Evolutionary conservation across 2,329 filamentous ascomycete species (phyloP).

Genomic region (Aspergillus transmontanensis): DNA sequence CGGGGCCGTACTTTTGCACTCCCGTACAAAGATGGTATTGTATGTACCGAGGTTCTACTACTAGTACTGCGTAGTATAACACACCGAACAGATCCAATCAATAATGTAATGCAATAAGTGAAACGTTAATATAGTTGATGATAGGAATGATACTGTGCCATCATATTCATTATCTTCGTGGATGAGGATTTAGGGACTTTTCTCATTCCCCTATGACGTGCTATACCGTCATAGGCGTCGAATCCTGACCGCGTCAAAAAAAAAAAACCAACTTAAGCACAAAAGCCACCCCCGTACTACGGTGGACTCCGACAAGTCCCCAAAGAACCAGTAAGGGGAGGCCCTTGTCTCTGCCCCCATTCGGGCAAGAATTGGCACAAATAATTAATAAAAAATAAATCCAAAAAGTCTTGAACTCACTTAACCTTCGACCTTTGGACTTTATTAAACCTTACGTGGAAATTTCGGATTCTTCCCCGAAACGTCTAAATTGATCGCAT

Average conservation of each 20-base stretch:
- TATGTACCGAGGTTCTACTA: too few relatives aligned
- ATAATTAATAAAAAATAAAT: neutral
- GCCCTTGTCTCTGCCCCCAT: neutral
- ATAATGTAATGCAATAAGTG: neutral
- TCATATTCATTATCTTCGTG: too few relatives aligned
- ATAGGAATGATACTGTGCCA: neutral
- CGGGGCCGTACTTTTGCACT: neutral
- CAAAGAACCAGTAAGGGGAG: neutral
- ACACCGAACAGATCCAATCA: neutral
- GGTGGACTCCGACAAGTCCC: neutral
- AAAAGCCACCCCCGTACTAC: too few relatives aligned
- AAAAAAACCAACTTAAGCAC: neutral
- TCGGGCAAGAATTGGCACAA: neutral
- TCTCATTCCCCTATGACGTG: neutral
- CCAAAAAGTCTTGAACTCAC: neutral
- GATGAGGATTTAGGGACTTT: neutral
- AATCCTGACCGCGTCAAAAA: constrained; percentile 1
- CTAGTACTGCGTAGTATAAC: too few relatives aligned
- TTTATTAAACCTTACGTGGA: constrained; percentile 8
- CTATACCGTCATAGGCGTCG: constrained; percentile 1
- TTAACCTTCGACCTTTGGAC: constrained; percentile 7
- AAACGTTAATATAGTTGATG: neutral
- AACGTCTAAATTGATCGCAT: constrained; percentile 4
- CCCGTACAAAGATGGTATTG: neutral
- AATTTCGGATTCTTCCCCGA: constrained; percentile 5